These are phyloP conservation scores for Suhomyces sp. DNA, from an alignment of 805 yeast species.

Conservation along the genomic window DNA sequence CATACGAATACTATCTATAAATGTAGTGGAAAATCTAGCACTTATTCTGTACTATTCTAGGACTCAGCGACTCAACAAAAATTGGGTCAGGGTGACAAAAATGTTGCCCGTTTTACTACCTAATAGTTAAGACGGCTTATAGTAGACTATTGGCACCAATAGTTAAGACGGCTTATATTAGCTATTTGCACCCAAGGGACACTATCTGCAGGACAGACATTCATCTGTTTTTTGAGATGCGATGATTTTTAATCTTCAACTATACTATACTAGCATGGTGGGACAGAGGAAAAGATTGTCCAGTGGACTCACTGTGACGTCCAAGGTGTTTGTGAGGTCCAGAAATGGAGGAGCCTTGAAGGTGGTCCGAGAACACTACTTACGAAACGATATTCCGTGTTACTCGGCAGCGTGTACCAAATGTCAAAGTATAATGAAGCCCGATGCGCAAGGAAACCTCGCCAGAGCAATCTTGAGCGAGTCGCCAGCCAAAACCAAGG, in stretches of 20 bases:
- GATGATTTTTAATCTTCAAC: not conserved
- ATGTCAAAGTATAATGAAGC: slow-evolving; percentile 55
- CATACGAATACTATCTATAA: too few species aligned
- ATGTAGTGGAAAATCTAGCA: too few species aligned
- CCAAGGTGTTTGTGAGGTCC: slow-evolving; percentile 88
- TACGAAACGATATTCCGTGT: slow-evolving; percentile 91
- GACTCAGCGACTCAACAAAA: too few species aligned
- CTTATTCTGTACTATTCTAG: too few species aligned
- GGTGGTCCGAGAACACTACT: slow-evolving; percentile 89
- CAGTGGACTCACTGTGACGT: slow-evolving; percentile 58
- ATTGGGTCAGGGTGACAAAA: too few species aligned
- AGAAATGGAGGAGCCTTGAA: slow-evolving; percentile 88
- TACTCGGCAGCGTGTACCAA: slow-evolving; percentile 63
- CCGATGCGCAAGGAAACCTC: slow-evolving; percentile 66
- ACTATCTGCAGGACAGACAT: not conserved
- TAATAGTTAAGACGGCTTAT: too few species aligned
- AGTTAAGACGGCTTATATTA: too few species aligned
- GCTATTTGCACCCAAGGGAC: not conserved
- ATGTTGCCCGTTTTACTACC: too few species aligned
- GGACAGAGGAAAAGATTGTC: slow-evolving; percentile 35
- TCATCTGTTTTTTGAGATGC: not conserved
- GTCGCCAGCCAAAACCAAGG: slow-evolving; percentile 48
- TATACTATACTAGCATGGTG: slow-evolving; percentile 11
- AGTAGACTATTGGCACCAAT: too few species aligned
- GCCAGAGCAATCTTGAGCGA: slow-evolving; percentile 65